These are phyloP conservation scores for Trypanosomatidae sp. DNA, from an alignment of 208 protist species.

Conservation along the genomic window DNA sequence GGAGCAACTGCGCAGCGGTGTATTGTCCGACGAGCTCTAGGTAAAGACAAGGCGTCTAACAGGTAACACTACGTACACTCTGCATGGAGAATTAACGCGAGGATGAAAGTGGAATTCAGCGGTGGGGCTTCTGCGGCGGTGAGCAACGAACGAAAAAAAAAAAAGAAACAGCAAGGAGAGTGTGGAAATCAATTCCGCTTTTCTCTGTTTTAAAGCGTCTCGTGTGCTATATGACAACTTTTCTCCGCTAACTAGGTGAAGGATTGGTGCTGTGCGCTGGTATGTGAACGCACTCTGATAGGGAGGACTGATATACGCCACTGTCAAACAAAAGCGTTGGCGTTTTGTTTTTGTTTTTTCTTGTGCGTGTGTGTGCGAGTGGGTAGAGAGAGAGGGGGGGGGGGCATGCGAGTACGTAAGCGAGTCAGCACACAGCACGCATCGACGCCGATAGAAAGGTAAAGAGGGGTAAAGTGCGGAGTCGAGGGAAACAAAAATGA, in stretches of 20 bases:
- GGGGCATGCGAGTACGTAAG: not conserved
- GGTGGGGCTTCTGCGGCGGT: not conserved
- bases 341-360: conserved; percentile 1
- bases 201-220: not conserved
- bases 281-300: not conserved
- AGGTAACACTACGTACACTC: not conserved
- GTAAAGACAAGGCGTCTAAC: too few relatives aligned
- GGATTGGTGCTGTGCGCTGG: not conserved
- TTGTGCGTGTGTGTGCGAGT: not conserved
- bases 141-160: not conserved
- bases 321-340: not conserved
- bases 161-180: not conserved
- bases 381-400: not conserved
- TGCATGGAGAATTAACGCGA: not conserved
- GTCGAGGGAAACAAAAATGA: conserved; percentile 1
- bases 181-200: too few relatives aligned
- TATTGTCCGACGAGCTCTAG: not conserved
- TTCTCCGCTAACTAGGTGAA: not conserved
- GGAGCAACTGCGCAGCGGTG: not conserved
- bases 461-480: not conserved
- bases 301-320: not conserved
- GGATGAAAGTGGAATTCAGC: not conserved
- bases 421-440: not conserved
- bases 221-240: not conserved
- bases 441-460: too few relatives aligned